Base-by-base conservation (phyloP, 768 basidiomycete genomes). In the Lentinula raphanica region DNA sequence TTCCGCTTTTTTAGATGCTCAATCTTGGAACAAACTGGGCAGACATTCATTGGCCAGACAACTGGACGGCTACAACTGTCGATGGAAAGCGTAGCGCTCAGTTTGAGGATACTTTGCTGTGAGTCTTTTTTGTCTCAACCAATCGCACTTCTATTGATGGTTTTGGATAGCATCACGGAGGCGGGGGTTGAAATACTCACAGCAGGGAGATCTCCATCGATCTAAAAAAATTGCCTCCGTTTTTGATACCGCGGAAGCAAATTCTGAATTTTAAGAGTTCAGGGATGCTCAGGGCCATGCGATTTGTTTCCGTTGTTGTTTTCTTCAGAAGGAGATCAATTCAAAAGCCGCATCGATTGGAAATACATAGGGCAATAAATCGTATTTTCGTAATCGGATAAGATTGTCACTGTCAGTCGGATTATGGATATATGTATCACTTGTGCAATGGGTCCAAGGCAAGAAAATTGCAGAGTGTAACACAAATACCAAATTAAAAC, bases 71-170 rank as follows among this genome's bases (percentile, higher is more conserved):
- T 1, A 92, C 89, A 21, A 99, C 97, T 4, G 72, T 81, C 12
- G 96, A 98, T 71, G 96, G 94, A 23, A 90, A 89, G 69, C 78
- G 82, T 57, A 94, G 92, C 60, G 97, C 97, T 1, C 97, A 99
- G 67, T 99, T 98, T 68, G 97, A 99, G 70, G 97, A 99, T 67
- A 98, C 96, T 1, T 75, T 99, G 35, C 71, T 99, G 94, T 95
- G 66, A 65, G 93, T 82, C 38, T 50, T 21, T 50, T 21, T 15
- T 50, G 15, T 56, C 54, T n/a, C 17, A 42, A 63, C 42, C 25
- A 29, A 38, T 56, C 36, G 35, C 45, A 48, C 25, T 27, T 49
- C 48, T 60, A 53, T 60, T 57, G 28, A 7, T 35, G 38, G 25
- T 27, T 29, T 57, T 36, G 12, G 51, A 49, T 67, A 97, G 94